A percentile compares a stretch with the other conserved stretches of the same genome.
phyloP scores from a whole-genome alignment of 2,329 filamentous ascomycete genomes.

The Exophiala phaeomuriformis region DNA sequence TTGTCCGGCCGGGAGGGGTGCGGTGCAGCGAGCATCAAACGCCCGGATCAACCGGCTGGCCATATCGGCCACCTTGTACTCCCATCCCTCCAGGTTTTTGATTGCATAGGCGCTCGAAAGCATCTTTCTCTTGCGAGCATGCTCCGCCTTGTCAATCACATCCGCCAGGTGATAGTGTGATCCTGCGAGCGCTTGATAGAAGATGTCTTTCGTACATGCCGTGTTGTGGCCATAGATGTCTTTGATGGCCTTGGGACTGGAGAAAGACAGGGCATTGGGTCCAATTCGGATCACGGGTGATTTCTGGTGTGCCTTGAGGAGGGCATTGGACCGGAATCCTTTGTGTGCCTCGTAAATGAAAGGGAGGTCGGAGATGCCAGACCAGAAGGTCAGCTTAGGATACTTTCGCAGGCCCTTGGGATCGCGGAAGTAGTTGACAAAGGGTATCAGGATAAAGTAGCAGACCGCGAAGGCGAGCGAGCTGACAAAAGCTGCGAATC shows the following conservation, averaged over 20 bases:
- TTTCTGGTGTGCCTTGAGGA: conserved; percentile 56
- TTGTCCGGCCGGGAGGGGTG: conserved; percentile 1
- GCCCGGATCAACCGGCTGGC: conserved; percentile 6
- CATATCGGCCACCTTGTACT: conserved; percentile 36
- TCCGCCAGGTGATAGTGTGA: conserved; percentile 25
- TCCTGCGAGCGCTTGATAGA: conserved; percentile 3
- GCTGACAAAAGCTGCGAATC: not conserved
- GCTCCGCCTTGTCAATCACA: conserved; percentile 35
- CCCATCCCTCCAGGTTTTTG: conserved; percentile 37
- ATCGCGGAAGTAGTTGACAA: conserved; percentile 41
- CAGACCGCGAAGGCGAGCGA: conserved; percentile 19
- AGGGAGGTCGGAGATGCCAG: conserved; percentile 42
- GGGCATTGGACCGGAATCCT: conserved; percentile 30
- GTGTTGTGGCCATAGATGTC: conserved; percentile 38
- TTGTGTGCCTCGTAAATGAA: conserved; percentile 42
- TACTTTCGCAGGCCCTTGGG: conserved; percentile 45
- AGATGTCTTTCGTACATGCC: conserved; percentile 25
- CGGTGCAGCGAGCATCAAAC: conserved; percentile 32
- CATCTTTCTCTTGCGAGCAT: conserved; percentile 36
- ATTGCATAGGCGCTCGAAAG: conserved; percentile 35
- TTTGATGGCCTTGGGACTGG: conserved; percentile 17
- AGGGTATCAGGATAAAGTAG: conserved; percentile 38
- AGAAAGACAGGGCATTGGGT: conserved; percentile 9
- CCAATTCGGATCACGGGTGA: conserved; percentile 34
- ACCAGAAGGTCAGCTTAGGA: conserved; percentile 39